phyloP scores from a whole-genome alignment of 495 filamentous ascomycete species.

The Penicillium crystallinum region DNA sequence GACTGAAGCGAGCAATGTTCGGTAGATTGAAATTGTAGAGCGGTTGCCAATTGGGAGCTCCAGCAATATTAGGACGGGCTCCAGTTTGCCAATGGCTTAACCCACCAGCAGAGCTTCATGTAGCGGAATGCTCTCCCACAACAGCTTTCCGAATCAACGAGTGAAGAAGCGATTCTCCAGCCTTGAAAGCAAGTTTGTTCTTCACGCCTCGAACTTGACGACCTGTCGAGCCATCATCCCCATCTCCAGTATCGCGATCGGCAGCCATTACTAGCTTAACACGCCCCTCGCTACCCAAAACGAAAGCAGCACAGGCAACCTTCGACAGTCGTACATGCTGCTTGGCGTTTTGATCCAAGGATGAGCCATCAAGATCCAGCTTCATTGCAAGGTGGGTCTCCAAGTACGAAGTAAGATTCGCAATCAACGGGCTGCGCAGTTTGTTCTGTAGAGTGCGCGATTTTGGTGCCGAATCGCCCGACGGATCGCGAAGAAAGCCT shows the following conservation, averaged over 20 bases:
- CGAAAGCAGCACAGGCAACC: constrained; percentile 50
- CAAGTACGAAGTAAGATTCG: constrained; percentile 40
- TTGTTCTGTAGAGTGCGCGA: constrained; percentile 10
- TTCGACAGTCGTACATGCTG: constrained; percentile 44
- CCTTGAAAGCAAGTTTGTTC: constrained; percentile 12
- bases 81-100: no score
- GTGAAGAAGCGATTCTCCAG: constrained; percentile 27
- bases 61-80: no score
- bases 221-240: constrained; percentile 1
- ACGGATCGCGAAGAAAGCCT: constrained; percentile 16
- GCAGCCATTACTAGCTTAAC: constrained; percentile 45
- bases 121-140: constrained; percentile 17
- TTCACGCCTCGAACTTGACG: not conserved
- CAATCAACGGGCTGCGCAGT: constrained; percentile 31
- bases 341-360: constrained; percentile 11
- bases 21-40: not conserved
- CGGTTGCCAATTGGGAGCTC: not conserved
- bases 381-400: constrained; percentile 47
- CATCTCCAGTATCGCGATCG: constrained; percentile 17
- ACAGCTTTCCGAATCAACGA: constrained; percentile 25
- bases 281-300: constrained; percentile 47
- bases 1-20: not conserved
- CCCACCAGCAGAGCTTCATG: constrained; percentile 11
- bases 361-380: constrained; percentile 29
- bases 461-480: not conserved